Evolutionary conservation across 2,329 filamentous ascomycete genomes (phyloP).

Genomic region (Stachybotrys echinatus): DNA sequence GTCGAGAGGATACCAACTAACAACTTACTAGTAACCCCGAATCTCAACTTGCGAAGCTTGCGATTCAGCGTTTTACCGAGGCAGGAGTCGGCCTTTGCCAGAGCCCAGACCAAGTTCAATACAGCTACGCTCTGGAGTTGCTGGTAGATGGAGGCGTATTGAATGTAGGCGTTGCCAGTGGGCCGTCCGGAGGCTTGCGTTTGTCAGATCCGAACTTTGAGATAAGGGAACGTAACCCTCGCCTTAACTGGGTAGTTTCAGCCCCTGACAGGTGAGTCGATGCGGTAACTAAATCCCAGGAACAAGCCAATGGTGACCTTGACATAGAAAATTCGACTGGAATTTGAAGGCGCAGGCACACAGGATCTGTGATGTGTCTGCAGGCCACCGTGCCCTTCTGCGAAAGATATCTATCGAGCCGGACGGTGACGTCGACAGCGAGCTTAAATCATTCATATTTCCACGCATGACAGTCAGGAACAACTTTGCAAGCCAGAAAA

Average conservation of each 20-base stretch:
- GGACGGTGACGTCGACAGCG: neutral
- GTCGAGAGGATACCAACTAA: constrained; percentile 5
- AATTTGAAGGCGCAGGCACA: constrained; percentile 22
- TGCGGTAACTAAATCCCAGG: too few species aligned
- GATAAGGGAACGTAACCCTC: constrained; percentile 13
- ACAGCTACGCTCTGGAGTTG: constrained; percentile 14
- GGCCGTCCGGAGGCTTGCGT: constrained; percentile 6
- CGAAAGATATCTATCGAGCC: constrained; percentile 13
- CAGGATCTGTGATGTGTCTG: constrained; percentile 11
- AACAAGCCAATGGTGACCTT: neutral
- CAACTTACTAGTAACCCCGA: constrained; percentile 9
- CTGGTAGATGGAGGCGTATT: constrained; percentile 13
- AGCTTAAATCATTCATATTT: constrained; percentile 6
- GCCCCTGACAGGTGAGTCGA: constrained; percentile 29
- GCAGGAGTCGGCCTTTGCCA: constrained; percentile 9
- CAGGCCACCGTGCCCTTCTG: constrained; percentile 11
- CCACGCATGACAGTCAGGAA: constrained; percentile 9
- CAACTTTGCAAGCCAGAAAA: neutral
- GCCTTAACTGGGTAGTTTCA: constrained; percentile 24
- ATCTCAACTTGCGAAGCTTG: constrained; percentile 7
- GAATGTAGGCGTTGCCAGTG: constrained; percentile 10
- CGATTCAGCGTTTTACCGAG: constrained; percentile 10
- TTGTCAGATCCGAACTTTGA: constrained; percentile 16
- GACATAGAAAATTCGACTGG: constrained; percentile 26
- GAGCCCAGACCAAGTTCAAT: constrained; percentile 6